Percentiles rank a stretch among this genome's conserved stretches.
Conservation (phyloP, 148 eudicot species). For the Cornus kousa region DNA sequence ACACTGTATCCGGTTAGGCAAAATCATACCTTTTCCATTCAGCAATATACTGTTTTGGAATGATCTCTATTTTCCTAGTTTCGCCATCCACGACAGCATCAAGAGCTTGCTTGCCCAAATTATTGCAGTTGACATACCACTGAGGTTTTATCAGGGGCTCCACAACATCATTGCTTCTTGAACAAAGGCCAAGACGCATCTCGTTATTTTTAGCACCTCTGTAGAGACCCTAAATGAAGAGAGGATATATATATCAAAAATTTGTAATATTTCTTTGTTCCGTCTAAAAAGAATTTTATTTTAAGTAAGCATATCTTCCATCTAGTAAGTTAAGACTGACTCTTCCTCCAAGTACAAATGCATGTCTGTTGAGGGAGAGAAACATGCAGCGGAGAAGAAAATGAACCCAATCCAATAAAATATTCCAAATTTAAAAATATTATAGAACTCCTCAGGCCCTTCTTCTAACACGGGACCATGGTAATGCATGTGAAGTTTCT, state of each 20-base stretch:
- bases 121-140: constrained; percentile 86
- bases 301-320: background rate
- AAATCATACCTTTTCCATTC: constrained; percentile 83
- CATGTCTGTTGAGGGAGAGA: background rate
- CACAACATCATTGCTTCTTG: constrained; percentile 84
- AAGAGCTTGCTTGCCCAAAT: constrained; percentile 84
- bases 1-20: background rate
- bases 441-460: no score
- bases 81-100: constrained; percentile 65
- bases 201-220: constrained; percentile 68
- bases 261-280: background rate
- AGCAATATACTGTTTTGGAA: constrained; percentile 85
- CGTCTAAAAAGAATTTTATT: background rate
- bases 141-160: constrained; percentile 97
- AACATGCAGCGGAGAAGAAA: background rate
- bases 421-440: no score
- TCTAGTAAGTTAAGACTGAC: background rate
- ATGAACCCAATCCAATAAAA: no score
- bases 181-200: constrained; percentile 94
- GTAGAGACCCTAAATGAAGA: constrained; percentile 69
- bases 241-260: background rate
- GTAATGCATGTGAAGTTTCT: no score
- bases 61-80: constrained; percentile 65
- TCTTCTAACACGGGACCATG: no score
- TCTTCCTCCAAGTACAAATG: background rate